These are phyloP conservation scores for Candida chauliodis DNA, from an alignment of 805 yeast species.

Conservation along the genomic window DNA sequence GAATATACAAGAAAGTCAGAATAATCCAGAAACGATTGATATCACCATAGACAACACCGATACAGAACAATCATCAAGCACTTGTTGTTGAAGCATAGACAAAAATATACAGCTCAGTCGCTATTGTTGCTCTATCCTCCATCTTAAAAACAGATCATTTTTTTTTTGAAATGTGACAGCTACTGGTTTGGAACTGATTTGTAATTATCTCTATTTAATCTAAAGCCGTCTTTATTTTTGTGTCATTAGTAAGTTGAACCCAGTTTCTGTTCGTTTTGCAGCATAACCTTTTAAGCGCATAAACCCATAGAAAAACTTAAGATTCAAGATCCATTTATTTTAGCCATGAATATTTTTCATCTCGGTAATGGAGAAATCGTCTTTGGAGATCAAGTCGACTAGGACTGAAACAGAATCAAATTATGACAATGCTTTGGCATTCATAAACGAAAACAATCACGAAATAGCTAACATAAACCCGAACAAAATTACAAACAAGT, in stretches of 20 bases:
- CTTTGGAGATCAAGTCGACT: neutral
- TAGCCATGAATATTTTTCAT: no score
- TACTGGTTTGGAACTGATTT: no score
- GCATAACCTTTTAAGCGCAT: conserved; percentile 1
- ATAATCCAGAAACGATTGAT: conserved; percentile 35
- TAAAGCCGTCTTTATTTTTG: no score
- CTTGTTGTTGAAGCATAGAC: conserved; percentile 15
- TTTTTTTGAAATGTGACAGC: no score
- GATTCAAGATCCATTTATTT: no score
- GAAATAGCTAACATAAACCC: neutral
- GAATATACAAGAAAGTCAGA: conserved; percentile 12
- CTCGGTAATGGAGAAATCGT: conserved; percentile 1
- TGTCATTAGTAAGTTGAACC: no score
- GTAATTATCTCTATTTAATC: no score
- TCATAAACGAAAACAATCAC: conserved; percentile 5
- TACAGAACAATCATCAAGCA: conserved; percentile 10
- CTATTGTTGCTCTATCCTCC: no score
- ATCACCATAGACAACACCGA: conserved; percentile 29
- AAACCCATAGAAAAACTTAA: neutral
- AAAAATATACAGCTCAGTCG: no score
- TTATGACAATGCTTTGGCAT: conserved; percentile 11
- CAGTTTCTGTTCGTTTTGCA: no score
- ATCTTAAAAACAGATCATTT: neutral
- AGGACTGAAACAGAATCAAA: conserved; percentile 1
- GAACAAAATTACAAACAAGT: conserved; percentile 22